These are phyloP conservation scores for Neocatenulostroma microsporum DNA, from an alignment of 2,329 filamentous ascomycete species.

Conservation along the genomic window DNA sequence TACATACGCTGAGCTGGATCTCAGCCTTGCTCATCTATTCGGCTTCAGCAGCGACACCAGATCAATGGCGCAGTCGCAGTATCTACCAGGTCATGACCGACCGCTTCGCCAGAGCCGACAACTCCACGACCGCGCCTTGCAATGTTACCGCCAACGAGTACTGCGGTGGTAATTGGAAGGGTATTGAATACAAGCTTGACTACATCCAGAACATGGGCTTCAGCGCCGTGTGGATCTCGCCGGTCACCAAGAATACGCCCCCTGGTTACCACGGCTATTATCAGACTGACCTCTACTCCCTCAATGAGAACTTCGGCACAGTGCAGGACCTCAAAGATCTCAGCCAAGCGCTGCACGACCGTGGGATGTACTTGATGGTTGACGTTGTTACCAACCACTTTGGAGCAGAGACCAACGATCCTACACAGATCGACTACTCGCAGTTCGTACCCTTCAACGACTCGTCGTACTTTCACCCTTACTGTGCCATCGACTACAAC, in stretches of 20 bases:
- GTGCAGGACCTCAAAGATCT: constrained; percentile 29
- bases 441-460: constrained; percentile 34
- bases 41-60: constrained; percentile 1
- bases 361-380: constrained; percentile 21
- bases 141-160: constrained; percentile 31
- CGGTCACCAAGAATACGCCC: constrained; percentile 41
- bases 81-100: constrained; percentile 55
- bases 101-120: constrained; percentile 45
- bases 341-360: constrained; percentile 25
- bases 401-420: constrained; percentile 24
- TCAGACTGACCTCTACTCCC: constrained; percentile 40
- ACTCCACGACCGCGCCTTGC: constrained; percentile 39
- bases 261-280: constrained; percentile 50
- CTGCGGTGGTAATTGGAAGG: constrained; percentile 44
- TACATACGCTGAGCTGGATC: too few relatives aligned
- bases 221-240: constrained; percentile 46
- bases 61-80: constrained; percentile 46
- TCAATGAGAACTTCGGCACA: constrained; percentile 31
- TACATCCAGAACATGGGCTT: constrained; percentile 46
- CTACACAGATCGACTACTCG: constrained; percentile 25
- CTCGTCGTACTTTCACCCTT: constrained; percentile 40
- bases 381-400: constrained; percentile 19
- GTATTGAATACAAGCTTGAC: constrained; percentile 37
- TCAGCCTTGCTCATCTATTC: too few relatives aligned
- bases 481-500: constrained; percentile 41